phyloP scores from a whole-genome alignment of 805 yeast species.

The Lachancea nothofagi region DNA sequence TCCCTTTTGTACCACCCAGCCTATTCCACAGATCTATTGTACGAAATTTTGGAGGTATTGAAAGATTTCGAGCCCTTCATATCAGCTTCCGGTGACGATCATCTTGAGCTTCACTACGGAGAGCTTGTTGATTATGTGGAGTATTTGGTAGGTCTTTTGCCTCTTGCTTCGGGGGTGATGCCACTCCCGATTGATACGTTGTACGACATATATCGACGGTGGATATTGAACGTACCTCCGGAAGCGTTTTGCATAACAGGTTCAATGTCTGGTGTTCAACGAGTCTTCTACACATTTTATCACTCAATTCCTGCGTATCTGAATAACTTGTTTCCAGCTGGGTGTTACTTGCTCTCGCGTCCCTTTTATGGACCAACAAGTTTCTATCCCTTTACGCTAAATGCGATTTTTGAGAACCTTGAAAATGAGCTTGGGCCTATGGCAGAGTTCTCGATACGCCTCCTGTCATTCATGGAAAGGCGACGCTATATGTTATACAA shows the following conservation, averaged over 20 bases:
- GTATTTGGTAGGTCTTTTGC: conserved; percentile 3
- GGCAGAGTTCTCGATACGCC: conserved; percentile 9
- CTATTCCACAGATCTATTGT: conserved; percentile 8
- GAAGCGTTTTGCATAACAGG: conserved; percentile 5
- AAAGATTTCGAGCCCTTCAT: conserved; percentile 7
- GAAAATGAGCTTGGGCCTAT: conserved; percentile 6
- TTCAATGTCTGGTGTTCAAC: conserved; percentile 9
- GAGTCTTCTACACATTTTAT: conserved; percentile 12
- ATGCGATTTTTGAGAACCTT: conserved; percentile 4
- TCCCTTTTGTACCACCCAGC: conserved; percentile 4
- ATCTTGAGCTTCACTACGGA: conserved; percentile 7
- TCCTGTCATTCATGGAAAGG: conserved; percentile 9
- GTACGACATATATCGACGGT: conserved; percentile 8
- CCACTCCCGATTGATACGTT: conserved; percentile 6
- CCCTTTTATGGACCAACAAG: conserved; percentile 8
- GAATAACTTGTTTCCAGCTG: conserved; percentile 9
- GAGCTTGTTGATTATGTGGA: conserved; percentile 6
- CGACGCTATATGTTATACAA: conserved; percentile 6
- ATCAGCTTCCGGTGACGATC: background rate
- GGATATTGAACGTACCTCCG: conserved; percentile 7
- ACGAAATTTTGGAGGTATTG: conserved; percentile 6
- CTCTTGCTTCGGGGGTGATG: conserved; percentile 4
- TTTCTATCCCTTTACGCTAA: conserved; percentile 4
- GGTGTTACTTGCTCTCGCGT: conserved; percentile 5
- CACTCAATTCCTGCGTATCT: conserved; percentile 8